phyloP scores from a whole-genome alignment of 768 basidiomycete species.

The Postia placenta region DNA sequence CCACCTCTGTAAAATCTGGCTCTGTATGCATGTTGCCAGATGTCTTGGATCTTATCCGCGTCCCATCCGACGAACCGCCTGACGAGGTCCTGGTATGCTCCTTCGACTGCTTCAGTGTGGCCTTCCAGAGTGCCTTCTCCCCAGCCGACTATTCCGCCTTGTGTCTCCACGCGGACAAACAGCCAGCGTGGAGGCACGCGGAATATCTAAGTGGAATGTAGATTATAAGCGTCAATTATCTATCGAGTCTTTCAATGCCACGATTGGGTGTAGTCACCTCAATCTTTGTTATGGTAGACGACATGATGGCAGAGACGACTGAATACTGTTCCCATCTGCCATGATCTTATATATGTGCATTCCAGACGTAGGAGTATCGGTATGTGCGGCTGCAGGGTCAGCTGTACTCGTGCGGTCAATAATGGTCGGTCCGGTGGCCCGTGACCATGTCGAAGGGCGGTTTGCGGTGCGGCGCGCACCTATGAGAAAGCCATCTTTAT shows the following conservation, averaged over 20 bases:
- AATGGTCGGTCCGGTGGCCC: not conserved
- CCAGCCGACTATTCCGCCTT: slow-evolving; percentile 62
- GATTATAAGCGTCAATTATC: not conserved
- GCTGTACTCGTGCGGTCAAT: not conserved
- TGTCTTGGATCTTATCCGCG: slow-evolving; percentile 64
- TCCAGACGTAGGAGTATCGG: not conserved
- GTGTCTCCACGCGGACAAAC: slow-evolving; percentile 64
- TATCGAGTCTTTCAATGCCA: too few species aligned
- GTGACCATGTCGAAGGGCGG: too few species aligned
- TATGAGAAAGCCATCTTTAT: too few species aligned
- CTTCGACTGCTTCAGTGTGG: slow-evolving; percentile 71
- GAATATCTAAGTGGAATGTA: slow-evolving; percentile 36
- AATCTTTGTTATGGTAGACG: slow-evolving; percentile 23
- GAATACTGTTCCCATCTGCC: not conserved
- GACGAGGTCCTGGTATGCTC: slow-evolving; percentile 53
- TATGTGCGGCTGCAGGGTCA: not conserved
- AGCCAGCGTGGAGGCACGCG: slow-evolving; percentile 70
- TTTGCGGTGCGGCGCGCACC: too few species aligned
- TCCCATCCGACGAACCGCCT: slow-evolving; percentile 56
- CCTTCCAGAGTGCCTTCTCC: slow-evolving; percentile 71
- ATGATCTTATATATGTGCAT: not conserved
- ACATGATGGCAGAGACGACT: not conserved
- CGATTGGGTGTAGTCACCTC: slow-evolving; percentile 19
- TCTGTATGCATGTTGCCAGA: slow-evolving; percentile 62
- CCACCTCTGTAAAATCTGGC: slow-evolving; percentile 72